Base-by-base conservation (phyloP, 2,329 filamentous ascomycete species). In the Diplodia seriata region DNA sequence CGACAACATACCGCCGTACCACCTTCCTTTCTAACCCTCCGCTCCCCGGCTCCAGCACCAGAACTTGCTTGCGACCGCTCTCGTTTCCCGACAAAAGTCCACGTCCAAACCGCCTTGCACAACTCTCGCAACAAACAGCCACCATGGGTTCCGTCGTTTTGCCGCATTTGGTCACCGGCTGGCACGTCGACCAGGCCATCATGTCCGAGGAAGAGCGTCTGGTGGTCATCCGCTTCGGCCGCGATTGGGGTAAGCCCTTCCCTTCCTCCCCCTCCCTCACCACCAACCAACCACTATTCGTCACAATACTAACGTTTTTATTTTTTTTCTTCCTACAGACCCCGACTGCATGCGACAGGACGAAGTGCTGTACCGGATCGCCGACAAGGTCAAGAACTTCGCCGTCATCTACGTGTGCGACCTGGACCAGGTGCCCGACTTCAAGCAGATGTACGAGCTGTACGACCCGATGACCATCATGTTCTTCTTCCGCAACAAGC, bases 401-500 rank as follows among this genome's bases (percentile, higher is more conserved):
- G 91, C 91, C 70, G 91, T 91, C 78, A 90, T 98, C 78, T 98
- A 98, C 81, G 66, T 68, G 65, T 97, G 94, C 85, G 94, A 98
- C 78, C 90, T 96, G 74, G 92, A 97, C 76, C 76, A 79, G 53
- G 77, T 79, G 6, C 78, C 77, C 0, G 77, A 79, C 64, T 69
- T 66, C 63, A 69, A 68, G 38, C 66, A 68, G 47, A 68, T 68
- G 66, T 69, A 67, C 66, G 78, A 93, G 77, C 85, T 94, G 6
- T 94, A 95, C 83, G 92, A 99, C 77, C 89, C 93, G 0, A 92
- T 94, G 82, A 97, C 95, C 3, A 89, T 98, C 80, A 97, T 97
- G 91, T 97, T 92, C 84, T 97, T 97, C 85, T 97, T 94, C 84
- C 89, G 94, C 70, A 99, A 99, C 79, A 99, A 99, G 80, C 93